A percentile compares a stretch with the other conserved stretches of the same genome.
Evolutionary conservation across 352 stramenopile species (phyloP).

Genomic region (Thraustotheca clavata): DNA sequence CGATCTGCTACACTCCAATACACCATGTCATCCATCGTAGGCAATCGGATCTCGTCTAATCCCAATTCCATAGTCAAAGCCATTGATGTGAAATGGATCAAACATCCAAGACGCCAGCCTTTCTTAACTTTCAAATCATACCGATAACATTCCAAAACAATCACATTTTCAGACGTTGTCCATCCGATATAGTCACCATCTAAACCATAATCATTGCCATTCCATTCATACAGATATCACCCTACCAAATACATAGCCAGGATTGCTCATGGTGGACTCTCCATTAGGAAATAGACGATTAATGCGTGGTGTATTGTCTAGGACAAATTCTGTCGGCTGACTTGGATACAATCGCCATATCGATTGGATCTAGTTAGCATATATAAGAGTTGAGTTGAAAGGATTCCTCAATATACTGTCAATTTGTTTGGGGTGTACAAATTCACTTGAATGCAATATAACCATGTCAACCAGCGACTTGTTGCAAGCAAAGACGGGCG

Average conservation of each 20-base stretch:
- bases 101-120: background rate
- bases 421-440: background rate
- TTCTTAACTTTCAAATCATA: background rate
- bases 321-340: background rate
- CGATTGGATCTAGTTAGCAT: background rate
- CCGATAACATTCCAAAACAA: background rate
- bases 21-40: too few relatives aligned
- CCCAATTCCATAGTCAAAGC: too few relatives aligned
- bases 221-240: background rate
- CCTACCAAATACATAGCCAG: background rate
- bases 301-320: background rate
- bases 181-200: background rate
- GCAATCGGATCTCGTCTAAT: too few relatives aligned
- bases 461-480: background rate
- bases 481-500: background rate
- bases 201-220: background rate
- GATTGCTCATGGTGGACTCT: constrained; percentile 6
- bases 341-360: background rate
- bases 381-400: background rate
- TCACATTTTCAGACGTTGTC: background rate
- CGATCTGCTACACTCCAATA: too few relatives aligned
- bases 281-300: constrained; percentile 6
- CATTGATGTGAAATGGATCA: too few relatives aligned
- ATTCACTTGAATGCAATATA: too few relatives aligned
- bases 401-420: background rate